A percentile compares a stretch with the other conserved stretches of the same genome.
phyloP scores from a whole-genome alignment of 305 asterid species.

The Fraxinus paxiana region DNA sequence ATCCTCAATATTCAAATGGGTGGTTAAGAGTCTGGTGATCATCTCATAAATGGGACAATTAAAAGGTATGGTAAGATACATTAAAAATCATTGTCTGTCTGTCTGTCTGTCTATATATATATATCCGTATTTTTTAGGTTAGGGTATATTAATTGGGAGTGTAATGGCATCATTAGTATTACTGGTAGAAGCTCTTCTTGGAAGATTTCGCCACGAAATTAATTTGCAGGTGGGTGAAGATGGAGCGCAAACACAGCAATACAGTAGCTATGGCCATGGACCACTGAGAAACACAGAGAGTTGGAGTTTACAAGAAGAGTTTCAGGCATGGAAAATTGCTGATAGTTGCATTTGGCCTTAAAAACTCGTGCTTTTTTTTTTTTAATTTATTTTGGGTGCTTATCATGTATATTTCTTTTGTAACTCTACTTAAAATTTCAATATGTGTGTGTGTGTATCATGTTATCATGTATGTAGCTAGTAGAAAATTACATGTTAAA shows the following conservation, averaged over 20 bases:
- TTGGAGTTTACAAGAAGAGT: background rate
- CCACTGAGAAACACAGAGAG: background rate
- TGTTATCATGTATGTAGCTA: background rate
- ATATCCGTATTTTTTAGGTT: background rate
- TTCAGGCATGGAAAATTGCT: slow-evolving; percentile 15
- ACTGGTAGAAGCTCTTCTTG: slow-evolving; percentile 21
- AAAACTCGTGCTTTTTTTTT: background rate
- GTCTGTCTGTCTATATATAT: background rate
- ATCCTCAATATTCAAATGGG: slow-evolving; percentile 16
- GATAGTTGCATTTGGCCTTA: slow-evolving; percentile 4
- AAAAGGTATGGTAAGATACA: background rate
- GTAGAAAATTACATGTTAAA: background rate
- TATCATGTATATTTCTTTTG: background rate
- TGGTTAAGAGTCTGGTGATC: slow-evolving; percentile 17
- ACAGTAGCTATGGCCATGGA: background rate
- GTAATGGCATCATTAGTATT: slow-evolving; percentile 30
- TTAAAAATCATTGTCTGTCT: background rate
- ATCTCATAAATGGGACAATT: background rate
- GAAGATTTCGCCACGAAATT: background rate
- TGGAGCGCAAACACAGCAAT: background rate
- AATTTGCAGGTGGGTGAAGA: background rate
- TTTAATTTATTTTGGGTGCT: background rate
- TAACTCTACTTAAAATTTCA: background rate
- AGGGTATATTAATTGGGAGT: background rate
- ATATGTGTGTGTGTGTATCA: no score